Evolutionary conservation across 371 early-diverging fungal species (phyloP).

Genomic region (Actinomortierella wolfii): DNA sequence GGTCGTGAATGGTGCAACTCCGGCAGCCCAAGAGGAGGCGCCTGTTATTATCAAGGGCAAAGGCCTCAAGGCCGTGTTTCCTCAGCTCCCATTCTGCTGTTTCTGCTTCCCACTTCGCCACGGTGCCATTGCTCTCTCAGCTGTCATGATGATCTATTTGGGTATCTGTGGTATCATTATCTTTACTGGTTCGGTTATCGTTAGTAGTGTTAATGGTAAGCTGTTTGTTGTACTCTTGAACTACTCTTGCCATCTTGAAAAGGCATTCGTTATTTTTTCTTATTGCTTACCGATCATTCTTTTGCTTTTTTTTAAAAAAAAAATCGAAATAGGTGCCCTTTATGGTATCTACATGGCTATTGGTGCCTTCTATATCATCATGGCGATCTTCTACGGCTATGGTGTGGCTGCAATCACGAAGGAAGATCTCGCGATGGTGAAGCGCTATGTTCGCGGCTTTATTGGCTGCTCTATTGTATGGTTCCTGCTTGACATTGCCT

Average conservation of each 20-base stretch:
- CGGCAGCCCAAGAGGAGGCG: neutral
- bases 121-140: slow-evolving; percentile 29
- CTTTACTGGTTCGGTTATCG: neutral
- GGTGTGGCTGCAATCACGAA: slow-evolving; percentile 32
- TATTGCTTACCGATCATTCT: neutral
- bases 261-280: neutral
- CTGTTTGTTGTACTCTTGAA: too few relatives aligned
- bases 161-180: slow-evolving; percentile 24
- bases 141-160: slow-evolving; percentile 24
- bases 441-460: slow-evolving; percentile 20
- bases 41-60: slow-evolving; percentile 1
- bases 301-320: neutral
- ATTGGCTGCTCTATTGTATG: slow-evolving; percentile 24
- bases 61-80: slow-evolving; percentile 23
- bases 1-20: neutral
- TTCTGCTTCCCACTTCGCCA: slow-evolving; percentile 31
- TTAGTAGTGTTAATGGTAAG: slow-evolving; percentile 2
- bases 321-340: neutral
- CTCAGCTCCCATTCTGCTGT: slow-evolving; percentile 28
- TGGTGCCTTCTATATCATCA: slow-evolving; percentile 18
- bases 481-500: slow-evolving; percentile 14
- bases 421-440: slow-evolving; percentile 18
- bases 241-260: too few relatives aligned
- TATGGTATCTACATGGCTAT: slow-evolving; percentile 5
- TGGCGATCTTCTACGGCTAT: slow-evolving; percentile 17